Base-by-base conservation (phyloP, 2,329 filamentous ascomycete species). In the Hypoxylon sp. region DNA sequence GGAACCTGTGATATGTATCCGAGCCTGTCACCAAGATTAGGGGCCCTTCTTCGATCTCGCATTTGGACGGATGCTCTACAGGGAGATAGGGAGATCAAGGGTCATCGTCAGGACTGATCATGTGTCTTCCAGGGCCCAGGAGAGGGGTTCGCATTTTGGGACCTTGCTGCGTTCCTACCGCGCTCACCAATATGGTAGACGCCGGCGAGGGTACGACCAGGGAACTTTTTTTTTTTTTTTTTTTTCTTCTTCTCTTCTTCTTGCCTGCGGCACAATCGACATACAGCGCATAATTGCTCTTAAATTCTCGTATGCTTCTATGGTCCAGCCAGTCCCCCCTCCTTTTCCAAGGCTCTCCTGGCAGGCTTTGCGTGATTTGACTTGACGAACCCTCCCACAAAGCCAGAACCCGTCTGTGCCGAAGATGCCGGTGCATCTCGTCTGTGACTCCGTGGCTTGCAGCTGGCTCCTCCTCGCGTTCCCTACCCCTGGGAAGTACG, bases 341-440 rank as follows among this genome's bases (percentile, higher is more conserved):
- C n/a, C n/a, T n/a, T n/a, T n/a, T n/a, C n/a, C n/a, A 51, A 33
- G 6, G 29, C 13, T 55, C 26, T 50, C 58, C 55, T 43, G 48
- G 42, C 26, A 48, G 43, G 15, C 31, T 40, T 53, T 50, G 46
- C 40, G 17, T 58, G 45, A 54, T 48, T 55, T 49, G 56, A 58
- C 51, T 51, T 23, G 41, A 46, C 27, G 20, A 51, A 57, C 50
- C 58, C n/a, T n/a, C 62, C 57, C 58, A 64, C 61, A 48, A 35
- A 18, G 48, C 43, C 15, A 56, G 37, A 56, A 47, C 54, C n/a
- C 37, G 41, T 57, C 53, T 47, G 46, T 64, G 61, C 63, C 58
- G 61, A 64, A 66, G 53, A 58, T 60, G 63, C 63, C 61, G 60
- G 58, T 50, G 61, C 53, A 55, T 64, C 38, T 58, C 8, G 55